Base-by-base conservation (phyloP, 257 asterid species). In the Solanum appendiculatum region DNA sequence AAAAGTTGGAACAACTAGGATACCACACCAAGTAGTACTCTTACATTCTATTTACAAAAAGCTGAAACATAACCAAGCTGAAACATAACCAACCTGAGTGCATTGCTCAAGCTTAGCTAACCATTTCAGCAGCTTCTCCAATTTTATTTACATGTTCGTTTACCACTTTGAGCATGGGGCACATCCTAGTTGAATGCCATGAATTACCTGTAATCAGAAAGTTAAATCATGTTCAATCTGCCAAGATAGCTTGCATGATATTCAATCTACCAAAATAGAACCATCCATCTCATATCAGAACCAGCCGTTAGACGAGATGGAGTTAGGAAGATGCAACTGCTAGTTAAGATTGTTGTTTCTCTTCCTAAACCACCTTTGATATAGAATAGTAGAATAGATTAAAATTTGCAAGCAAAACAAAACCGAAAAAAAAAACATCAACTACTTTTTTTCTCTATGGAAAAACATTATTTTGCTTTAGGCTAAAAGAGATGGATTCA, bases 171-270 rank as follows among this genome's bases (percentile, higher is more conserved):
- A 94, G 92, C 92, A 91, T 90, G 88, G 93, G 90, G 83, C 91
- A 86, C 96, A 93, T 94, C 94, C 96, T 93, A 91, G 94, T 91
- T 86, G 92, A 91, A 92, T 92, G 92, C 98, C 97, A 87, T 88
- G 92, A 88, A 93, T 88, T 90, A 92, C 98, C 98, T 95, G 98
- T 86, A 91, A 95, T 88, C 92, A 93, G 90, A 93, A 92, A 93
- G 89, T 89, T 86, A 85, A 44, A 93, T 95, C 89, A 91, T 90
- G 86, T 86, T 91, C 86, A 87, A 92, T 90, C 90, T 87, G 83
- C 88, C 86, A 64, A 81, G 74, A 75, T 81, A 74, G 82, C 75
- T 77, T 86, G 82, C 34, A 75, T 88, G 87, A 86, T 74, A 69
- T 87, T 83, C 83, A 88, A 81, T 86, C 88, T 70, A 89, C 48